Evolutionary conservation across 257 asterid genomes (phyloP).

Genomic region (Rubia yunnanensis): DNA sequence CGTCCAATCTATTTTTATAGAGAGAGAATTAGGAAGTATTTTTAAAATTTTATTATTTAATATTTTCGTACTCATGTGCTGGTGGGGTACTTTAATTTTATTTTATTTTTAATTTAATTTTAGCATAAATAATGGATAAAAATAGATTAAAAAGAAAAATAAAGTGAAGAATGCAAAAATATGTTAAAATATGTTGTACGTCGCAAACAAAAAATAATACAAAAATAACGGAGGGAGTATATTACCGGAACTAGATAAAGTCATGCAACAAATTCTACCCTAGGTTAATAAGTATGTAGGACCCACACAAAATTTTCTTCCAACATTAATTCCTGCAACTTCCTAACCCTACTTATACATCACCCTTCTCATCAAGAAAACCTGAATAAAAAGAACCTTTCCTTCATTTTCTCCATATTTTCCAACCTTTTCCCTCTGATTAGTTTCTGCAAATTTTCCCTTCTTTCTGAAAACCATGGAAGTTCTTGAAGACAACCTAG

Average conservation of each 20-base stretch:
- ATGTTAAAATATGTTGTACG: too few species aligned
- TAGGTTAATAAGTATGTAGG: conserved; percentile 17
- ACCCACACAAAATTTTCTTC: conserved; percentile 12
- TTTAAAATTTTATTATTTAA: too few species aligned
- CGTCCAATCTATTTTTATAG: too few species aligned
- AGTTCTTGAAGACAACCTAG: conserved; percentile 25
- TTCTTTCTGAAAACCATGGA: conserved; percentile 37
- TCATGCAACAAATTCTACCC: conserved; percentile 14
- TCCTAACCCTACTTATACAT: conserved; percentile 11
- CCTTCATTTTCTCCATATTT: conserved; percentile 5
- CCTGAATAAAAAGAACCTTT: background rate
- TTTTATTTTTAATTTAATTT: too few species aligned
- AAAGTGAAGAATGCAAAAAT: too few species aligned
- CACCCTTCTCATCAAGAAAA: conserved; percentile 9
- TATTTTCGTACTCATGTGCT: too few species aligned
- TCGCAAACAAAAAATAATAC: too few species aligned
- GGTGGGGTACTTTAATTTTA: too few species aligned
- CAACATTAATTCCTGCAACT: conserved; percentile 1
- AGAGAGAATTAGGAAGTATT: too few species aligned
- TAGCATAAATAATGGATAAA: too few species aligned
- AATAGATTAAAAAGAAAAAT: too few species aligned
- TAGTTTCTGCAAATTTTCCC: background rate
- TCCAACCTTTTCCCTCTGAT: conserved; percentile 1
- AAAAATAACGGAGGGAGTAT: too few species aligned
- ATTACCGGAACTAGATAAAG: conserved; percentile 9